These are phyloP conservation scores for Myriosclerotinia scirpicola DNA, from an alignment of 2,329 filamentous ascomycete genomes.

Conservation along the genomic window DNA sequence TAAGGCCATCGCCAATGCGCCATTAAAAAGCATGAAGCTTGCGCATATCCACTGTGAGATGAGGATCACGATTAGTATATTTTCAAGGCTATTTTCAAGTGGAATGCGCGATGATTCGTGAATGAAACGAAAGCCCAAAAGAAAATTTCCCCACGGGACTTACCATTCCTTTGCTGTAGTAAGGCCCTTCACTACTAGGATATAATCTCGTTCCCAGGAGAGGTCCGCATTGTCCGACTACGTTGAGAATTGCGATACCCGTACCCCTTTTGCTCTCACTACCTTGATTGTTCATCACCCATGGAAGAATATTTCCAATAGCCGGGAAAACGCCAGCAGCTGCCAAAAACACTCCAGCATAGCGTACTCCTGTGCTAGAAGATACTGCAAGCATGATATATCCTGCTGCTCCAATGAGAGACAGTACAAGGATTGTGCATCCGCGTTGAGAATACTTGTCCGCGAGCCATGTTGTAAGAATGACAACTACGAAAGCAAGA, in stretches of 20 bases:
- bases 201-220: conserved; percentile 65
- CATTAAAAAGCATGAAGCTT: conserved; percentile 61
- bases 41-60: conserved; percentile 52
- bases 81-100: too few species aligned
- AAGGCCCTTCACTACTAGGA: conserved; percentile 49
- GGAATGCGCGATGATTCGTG: neutral
- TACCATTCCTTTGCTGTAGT: conserved; percentile 52
- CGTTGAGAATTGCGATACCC: conserved; percentile 63
- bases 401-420: conserved; percentile 58
- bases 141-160: neutral
- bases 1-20: conserved; percentile 52
- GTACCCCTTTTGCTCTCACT: conserved; percentile 66
- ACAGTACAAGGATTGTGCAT: conserved; percentile 56
- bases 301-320: conserved; percentile 70
- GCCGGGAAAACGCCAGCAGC: conserved; percentile 64
- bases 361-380: conserved; percentile 47
- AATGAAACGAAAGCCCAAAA: neutral
- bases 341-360: conserved; percentile 52
- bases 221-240: conserved; percentile 65
- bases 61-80: neutral
- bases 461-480: conserved; percentile 62
- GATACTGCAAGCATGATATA: conserved; percentile 61
- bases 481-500: conserved; percentile 62
- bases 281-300: conserved; percentile 69
- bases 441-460: conserved; percentile 67